phyloP scores from a whole-genome alignment of 257 asterid species.

The Nemophila menziesii region DNA sequence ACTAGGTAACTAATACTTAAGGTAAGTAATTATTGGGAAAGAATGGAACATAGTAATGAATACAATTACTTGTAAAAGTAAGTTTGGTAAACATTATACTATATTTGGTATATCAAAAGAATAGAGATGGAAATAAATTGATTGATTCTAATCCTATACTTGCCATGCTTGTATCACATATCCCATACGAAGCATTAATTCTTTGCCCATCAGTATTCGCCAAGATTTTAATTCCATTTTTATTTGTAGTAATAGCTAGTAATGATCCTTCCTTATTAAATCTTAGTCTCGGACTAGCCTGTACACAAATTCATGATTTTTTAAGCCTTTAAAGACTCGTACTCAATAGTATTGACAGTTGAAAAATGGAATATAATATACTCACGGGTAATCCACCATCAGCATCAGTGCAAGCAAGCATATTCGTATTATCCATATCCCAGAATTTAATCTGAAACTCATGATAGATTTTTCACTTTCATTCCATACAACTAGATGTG shows the following conservation, averaged over 20 bases:
- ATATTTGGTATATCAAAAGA: too few species aligned
- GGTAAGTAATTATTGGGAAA: too few species aligned
- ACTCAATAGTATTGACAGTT: too few species aligned
- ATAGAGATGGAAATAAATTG: too few species aligned
- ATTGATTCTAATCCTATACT: too few species aligned
- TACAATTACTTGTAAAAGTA: too few species aligned
- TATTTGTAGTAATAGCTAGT: constrained; percentile 58
- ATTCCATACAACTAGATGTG: constrained; percentile 64
- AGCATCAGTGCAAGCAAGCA: constrained; percentile 43
- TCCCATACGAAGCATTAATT: constrained; percentile 54
- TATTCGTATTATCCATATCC: constrained; percentile 57
- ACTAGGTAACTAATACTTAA: too few species aligned
- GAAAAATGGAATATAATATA: too few species aligned
- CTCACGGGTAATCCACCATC: constrained; percentile 62
- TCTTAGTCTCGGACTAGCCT: constrained; percentile 59
- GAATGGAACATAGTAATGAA: too few species aligned
- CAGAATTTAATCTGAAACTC: constrained; percentile 51
- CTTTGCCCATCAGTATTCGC: constrained; percentile 59
- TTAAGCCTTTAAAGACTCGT: too few species aligned
- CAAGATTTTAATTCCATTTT: constrained; percentile 51
- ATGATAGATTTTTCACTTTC: constrained; percentile 60
- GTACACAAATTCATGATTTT: background rate
- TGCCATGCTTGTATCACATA: too few species aligned
- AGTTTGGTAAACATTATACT: too few species aligned
- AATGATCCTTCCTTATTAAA: constrained; percentile 55